A percentile compares a stretch with the other conserved stretches of the same genome.
phyloP scores from a whole-genome alignment of 768 basidiomycete species.

The Multifurca ochricompacta region DNA sequence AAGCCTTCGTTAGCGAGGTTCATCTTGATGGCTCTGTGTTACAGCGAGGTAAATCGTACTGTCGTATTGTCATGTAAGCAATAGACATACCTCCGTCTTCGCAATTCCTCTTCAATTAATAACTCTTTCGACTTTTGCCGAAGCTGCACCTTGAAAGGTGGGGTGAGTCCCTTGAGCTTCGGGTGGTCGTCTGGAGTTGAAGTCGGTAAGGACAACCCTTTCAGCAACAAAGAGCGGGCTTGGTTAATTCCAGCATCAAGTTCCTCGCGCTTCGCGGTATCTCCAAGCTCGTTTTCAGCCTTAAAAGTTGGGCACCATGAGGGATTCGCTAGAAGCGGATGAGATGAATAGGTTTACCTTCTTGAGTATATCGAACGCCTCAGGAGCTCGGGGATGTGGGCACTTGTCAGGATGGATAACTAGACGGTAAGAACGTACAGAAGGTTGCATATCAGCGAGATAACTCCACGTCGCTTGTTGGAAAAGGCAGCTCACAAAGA shows the following conservation, averaged over 20 bases:
- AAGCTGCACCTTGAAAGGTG: conserved; percentile 61
- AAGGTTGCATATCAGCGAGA: conserved; percentile 16
- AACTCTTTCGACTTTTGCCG: conserved; percentile 72
- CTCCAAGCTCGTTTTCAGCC: conserved; percentile 80
- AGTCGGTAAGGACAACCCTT: conserved; percentile 50
- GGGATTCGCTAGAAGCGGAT: neutral
- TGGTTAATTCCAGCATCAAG: conserved; percentile 72
- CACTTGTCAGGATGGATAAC: conserved; percentile 99
- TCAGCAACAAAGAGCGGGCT: conserved; percentile 63
- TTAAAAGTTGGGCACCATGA: conserved; percentile 26
- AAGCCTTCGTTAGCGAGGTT: conserved; percentile 87
- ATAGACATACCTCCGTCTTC: conserved; percentile 64
- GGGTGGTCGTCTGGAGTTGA: conserved; percentile 54
- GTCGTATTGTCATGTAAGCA: neutral
- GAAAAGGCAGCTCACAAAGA: conserved; percentile 49
- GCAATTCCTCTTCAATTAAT: conserved; percentile 83
- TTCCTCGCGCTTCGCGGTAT: conserved; percentile 71
- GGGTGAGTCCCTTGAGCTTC: conserved; percentile 43
- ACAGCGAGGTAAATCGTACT: neutral
- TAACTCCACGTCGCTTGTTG: conserved; percentile 8
- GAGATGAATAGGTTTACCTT: conserved; percentile 45
- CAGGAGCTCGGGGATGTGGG: conserved; percentile 76
- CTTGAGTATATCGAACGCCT: conserved; percentile 91
- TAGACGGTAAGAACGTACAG: conserved; percentile 42
- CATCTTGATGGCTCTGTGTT: conserved; percentile 72